Conservation (phyloP, 1,284 basidiomycete genomes). For the Neolentinus lepideus region DNA sequence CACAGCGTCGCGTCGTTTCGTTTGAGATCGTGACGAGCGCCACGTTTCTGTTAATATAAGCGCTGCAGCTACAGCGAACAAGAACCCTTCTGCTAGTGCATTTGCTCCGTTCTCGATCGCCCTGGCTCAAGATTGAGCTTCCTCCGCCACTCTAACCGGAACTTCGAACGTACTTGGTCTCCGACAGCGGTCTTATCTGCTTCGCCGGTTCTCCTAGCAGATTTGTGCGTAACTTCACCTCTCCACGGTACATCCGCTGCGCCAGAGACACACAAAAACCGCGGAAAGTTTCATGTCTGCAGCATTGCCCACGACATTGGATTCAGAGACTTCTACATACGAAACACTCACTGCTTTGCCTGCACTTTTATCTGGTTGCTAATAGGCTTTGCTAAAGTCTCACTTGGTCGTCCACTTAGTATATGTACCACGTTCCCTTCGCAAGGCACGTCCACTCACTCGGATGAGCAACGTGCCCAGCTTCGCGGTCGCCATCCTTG, state of each 20-base stretch:
- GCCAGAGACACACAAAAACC: conserved; percentile 72
- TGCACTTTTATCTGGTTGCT: conserved; percentile 69
- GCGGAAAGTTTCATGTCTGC: conserved; percentile 75
- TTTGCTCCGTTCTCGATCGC: conserved; percentile 89
- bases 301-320: conserved; percentile 1
- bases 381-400: conserved; percentile 86
- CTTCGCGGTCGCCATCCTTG: conserved; percentile 4
- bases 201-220: conserved; percentile 76
- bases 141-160: neutral
- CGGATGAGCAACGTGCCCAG: conserved; percentile 3
- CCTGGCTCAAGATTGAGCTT: conserved; percentile 30
- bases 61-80: conserved; percentile 72
- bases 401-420: conserved; percentile 5
- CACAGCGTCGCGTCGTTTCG: conserved; percentile 68
- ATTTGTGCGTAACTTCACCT: conserved; percentile 71
- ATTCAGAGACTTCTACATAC: neutral
- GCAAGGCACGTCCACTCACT: neutral
- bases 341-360: conserved; percentile 60
- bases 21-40: conserved; percentile 67
- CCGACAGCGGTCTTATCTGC: conserved; percentile 71
- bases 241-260: conserved; percentile 75
- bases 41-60: conserved; percentile 78
- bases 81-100: conserved; percentile 79
- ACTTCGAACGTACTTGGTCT: conserved; percentile 54
- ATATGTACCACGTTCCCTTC: neutral